Evolutionary conservation across 2,329 filamentous ascomycete species (phyloP), one percentile per base, ranked within the genome.

Genomic region (Stagonosporopsis rhizophila): DNA sequence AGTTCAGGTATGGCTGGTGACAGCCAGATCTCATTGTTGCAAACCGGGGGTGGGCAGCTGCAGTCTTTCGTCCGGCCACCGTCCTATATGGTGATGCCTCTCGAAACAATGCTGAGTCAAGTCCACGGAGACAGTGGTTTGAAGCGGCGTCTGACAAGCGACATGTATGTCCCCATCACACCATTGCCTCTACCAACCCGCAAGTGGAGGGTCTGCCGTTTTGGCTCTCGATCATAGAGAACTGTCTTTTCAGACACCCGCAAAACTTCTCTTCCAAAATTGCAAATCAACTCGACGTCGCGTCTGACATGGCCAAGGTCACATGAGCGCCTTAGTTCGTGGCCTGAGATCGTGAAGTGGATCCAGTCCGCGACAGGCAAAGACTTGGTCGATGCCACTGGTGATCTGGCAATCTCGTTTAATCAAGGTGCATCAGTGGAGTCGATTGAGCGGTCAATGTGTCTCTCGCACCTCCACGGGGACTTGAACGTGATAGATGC

Each of bases 281-380:
- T 42, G 28, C n/a, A 47, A 30, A 39, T 28, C 20, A 20, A 25
- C 20, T 9, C 11, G 8, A 34, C 12, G 19, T 55, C 32, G 39
- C n/a, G 22, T 22, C 35, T 45, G 35, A 41, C 45, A 30, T 56
- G 9, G 40, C 45, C 22, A 56, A 50, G 44, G 25, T 19, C 34
- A n/a, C 28, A 42, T 34, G 23, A 44, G 22, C 28, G 42, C 52
- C 25, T 34, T 44, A n/a, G 44, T 32, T 39, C 34, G 45, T 20
- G 39, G 22, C 14, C 44, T 39, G 42, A 39, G 38, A 17, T 30
- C 38, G 38, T 39, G 38, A 28, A 50, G 52, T 28, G 40, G 34
- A 28, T 41, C 22, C 27, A 41, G 14, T 4, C 44, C 14, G 27
- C 46, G 27, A 28, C 19, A 45, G 22, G 52, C 27, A 49, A 47